These are phyloP conservation scores for Hordeum marinum DNA, from an alignment of 176 grass and related monocot species.

Conservation along the genomic window DNA sequence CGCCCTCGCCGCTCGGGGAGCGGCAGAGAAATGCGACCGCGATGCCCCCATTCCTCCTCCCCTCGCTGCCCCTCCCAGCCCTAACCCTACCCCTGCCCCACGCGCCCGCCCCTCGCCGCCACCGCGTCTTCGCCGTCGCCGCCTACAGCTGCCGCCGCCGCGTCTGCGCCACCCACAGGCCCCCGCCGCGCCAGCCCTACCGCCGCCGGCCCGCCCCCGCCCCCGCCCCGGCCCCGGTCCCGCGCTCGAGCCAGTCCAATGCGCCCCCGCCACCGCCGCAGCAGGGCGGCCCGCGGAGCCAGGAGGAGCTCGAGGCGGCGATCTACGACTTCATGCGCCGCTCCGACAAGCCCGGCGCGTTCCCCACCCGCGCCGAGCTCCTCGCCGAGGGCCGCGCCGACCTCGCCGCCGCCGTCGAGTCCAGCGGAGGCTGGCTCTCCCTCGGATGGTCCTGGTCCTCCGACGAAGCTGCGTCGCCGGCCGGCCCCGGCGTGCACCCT, in stretches of 20 bases:
- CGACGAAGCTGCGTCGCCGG: background rate
- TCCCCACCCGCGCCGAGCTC: conserved; percentile 76
- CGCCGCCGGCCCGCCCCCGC: conserved; percentile 8
- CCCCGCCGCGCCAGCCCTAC: background rate
- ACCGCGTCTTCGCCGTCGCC: background rate
- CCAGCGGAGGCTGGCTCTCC: conserved; percentile 71
- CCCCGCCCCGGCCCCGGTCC: background rate
- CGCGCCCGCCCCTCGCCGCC: background rate
- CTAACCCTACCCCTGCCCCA: background rate
- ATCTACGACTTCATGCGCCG: conserved; percentile 86
- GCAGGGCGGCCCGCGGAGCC: background rate
- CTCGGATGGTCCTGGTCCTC: conserved; percentile 85
- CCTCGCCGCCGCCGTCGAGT: conserved; percentile 56
- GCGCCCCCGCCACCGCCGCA: background rate
- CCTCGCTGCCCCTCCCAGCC: conserved; percentile 6
- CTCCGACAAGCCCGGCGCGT: conserved; percentile 59
- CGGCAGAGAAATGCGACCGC: conserved; percentile 36
- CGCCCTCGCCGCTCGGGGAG: background rate
- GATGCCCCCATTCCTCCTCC: conserved; percentile 37
- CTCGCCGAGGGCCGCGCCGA: conserved; percentile 59
- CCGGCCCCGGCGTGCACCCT: background rate
- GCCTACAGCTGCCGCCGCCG: background rate
- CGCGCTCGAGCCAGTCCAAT: background rate
- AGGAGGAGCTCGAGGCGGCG: conserved; percentile 61
- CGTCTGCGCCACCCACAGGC: background rate